Evolutionary conservation across 2,329 filamentous ascomycete genomes (phyloP).

Genomic region (Pyrenochaeta sp.): DNA sequence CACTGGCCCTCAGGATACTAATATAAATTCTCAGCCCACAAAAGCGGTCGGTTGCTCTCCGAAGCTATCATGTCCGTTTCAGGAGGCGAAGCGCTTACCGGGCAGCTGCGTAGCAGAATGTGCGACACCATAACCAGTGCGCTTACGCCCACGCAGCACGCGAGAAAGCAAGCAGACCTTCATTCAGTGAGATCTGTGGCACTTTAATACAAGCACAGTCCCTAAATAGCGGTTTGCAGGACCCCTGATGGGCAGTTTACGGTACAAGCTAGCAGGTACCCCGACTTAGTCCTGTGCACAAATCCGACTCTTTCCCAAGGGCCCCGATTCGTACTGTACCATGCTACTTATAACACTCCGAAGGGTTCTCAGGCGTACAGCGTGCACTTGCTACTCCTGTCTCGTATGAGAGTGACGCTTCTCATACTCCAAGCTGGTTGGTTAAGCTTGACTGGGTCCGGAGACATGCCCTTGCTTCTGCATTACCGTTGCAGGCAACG

Average conservation of each 20-base stretch:
- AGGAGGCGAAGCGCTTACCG: constrained; percentile 25
- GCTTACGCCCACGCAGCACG: constrained; percentile 44
- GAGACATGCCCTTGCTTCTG: constrained; percentile 35
- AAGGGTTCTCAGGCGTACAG: constrained; percentile 4
- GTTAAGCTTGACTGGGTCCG: constrained; percentile 15
- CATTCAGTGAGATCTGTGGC: constrained; percentile 35
- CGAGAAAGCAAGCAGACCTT: constrained; percentile 33
- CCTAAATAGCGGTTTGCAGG: constrained; percentile 30
- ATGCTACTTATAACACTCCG: constrained; percentile 2
- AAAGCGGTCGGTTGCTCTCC: constrained; percentile 13
- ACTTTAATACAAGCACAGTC: constrained; percentile 29
- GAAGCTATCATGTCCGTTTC: constrained; percentile 31
- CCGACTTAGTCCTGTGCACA: constrained; percentile 22
- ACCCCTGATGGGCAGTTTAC: constrained; percentile 13
- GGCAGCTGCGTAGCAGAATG: constrained; percentile 34
- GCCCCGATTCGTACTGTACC: constrained; percentile 14
- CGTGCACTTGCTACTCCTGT: constrained; percentile 21
- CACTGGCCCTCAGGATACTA: constrained; percentile 4
- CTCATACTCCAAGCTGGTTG: constrained; percentile 16
- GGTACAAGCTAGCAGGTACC: constrained; percentile 25
- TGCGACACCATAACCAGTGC: constrained; percentile 39
- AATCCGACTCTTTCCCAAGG: constrained; percentile 13
- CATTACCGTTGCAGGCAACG: constrained; percentile 26
- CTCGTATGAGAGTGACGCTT: constrained; percentile 25
- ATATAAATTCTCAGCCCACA: constrained; percentile 1